Conservation (phyloP, 495 filamentous ascomycete species). For the Neurospora sp. region DNA sequence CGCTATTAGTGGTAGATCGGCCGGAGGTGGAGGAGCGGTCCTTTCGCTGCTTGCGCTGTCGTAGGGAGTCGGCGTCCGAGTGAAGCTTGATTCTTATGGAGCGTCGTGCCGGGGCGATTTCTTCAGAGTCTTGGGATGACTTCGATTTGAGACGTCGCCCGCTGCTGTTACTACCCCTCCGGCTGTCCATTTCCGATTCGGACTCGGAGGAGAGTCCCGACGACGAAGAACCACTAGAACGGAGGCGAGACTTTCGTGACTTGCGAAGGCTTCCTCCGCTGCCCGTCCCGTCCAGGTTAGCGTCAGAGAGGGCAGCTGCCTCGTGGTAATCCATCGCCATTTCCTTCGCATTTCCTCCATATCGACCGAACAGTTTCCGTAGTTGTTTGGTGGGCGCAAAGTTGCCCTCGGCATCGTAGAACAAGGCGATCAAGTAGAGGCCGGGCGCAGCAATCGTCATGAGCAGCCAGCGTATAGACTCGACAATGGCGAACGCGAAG, state of each 20-base stretch:
- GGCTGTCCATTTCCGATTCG: constrained; percentile 39
- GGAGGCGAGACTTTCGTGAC: constrained; percentile 24
- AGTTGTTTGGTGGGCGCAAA: constrained; percentile 63
- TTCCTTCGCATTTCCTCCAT: constrained; percentile 25
- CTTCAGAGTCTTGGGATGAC: constrained; percentile 43
- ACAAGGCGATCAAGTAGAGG: constrained; percentile 66
- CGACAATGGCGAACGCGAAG: constrained; percentile 45
- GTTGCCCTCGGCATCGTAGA: constrained; percentile 68
- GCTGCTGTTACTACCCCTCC: constrained; percentile 10
- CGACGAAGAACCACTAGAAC: constrained; percentile 52
- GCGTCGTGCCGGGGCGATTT: constrained; percentile 53
- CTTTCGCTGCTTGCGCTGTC: constrained; percentile 50
- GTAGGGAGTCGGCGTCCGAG: constrained; percentile 58
- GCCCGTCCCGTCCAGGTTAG: constrained; percentile 10
- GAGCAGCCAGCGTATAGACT: constrained; percentile 63
- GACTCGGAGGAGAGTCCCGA: constrained; percentile 49
- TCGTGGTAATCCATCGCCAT: constrained; percentile 29
- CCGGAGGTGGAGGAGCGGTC: constrained; percentile 27
- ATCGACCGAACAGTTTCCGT: constrained; percentile 44
- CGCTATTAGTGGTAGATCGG: constrained; percentile 4
- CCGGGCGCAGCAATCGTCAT: constrained; percentile 69
- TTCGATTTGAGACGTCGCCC: constrained; percentile 43
- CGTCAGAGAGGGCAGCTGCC: constrained; percentile 21
- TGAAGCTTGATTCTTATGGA: constrained; percentile 88
- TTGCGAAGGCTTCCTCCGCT: constrained; percentile 7